A percentile compares a stretch with the other conserved stretches of the same genome.
Evolutionary conservation across 2,329 filamentous ascomycete genomes (phyloP).

Genomic region (Zalaria sp.): DNA sequence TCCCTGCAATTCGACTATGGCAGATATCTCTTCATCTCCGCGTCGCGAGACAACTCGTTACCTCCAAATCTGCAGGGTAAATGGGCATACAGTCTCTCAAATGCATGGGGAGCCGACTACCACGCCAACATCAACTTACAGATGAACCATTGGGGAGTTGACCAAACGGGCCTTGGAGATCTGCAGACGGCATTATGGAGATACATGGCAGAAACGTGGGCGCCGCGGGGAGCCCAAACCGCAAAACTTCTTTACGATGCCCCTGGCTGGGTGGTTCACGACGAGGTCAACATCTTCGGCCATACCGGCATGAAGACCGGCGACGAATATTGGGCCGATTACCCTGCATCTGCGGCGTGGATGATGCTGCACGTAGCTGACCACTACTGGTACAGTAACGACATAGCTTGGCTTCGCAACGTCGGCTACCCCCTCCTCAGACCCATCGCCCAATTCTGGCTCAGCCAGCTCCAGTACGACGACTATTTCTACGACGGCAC

Average conservation of each 20-base stretch:
- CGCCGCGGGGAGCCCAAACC: slow-evolving; percentile 38
- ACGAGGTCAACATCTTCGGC: slow-evolving; percentile 46
- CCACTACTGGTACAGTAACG: slow-evolving; percentile 39
- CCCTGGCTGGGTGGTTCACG: slow-evolving; percentile 41
- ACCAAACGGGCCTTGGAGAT: slow-evolving; percentile 36
- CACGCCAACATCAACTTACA: slow-evolving; percentile 47
- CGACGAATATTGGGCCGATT: slow-evolving; percentile 27
- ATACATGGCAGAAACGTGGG: slow-evolving; percentile 41
- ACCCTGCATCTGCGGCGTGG: slow-evolving; percentile 40
- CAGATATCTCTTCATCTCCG: slow-evolving; percentile 41
- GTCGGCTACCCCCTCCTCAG: slow-evolving; percentile 41
- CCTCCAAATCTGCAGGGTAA: slow-evolving; percentile 44
- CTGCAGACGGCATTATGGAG: slow-evolving; percentile 35
- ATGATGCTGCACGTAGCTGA: slow-evolving; percentile 48
- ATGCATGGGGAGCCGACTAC: slow-evolving; percentile 42
- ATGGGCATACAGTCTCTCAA: slow-evolving; percentile 34
- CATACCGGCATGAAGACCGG: slow-evolving; percentile 36
- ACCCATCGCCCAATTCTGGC: slow-evolving; percentile 41
- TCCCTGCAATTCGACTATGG: slow-evolving; percentile 39
- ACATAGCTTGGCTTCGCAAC: slow-evolving; percentile 28
- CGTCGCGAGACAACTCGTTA: slow-evolving; percentile 35
- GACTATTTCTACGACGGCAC: slow-evolving; percentile 35
- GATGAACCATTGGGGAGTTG: slow-evolving; percentile 47
- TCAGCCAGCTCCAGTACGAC: slow-evolving; percentile 39
- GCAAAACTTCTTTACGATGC: slow-evolving; percentile 40